Evolutionary conservation across 495 filamentous ascomycete genomes (phyloP), one percentile per base, ranked within the genome.

Genomic region (Diplogelasinospora grovesii): DNA sequence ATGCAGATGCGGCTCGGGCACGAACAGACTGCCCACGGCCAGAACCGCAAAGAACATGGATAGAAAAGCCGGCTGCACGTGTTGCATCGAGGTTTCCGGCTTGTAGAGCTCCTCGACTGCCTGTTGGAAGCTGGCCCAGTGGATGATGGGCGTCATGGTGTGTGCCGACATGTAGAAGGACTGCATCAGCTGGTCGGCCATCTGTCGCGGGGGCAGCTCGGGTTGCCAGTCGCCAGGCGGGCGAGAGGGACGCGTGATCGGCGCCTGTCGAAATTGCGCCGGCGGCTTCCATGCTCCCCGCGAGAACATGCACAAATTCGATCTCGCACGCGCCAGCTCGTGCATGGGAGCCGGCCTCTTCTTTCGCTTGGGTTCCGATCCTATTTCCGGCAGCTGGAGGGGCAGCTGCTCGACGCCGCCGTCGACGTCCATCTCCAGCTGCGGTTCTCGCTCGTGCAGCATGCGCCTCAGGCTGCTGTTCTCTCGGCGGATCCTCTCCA

Each of bases 41-140:
- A 97, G 74, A 1, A 93, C 79, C 8, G 81, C 82, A 55, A 88
- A 95, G 45, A 97, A 76, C 25, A 93, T 68, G 8, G 88, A 82
- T 32, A 79, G 73, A 83, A 90, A 96, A 38, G 82, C 77, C 23
- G 77, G 75, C 7, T 79, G 70, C n/a, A 79, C 73, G 7, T 74
- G 75, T 31, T 75, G 66, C 25, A 90, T 65, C 29, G 74, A 69
- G n/a, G n/a, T n/a, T 10, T 81, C 81, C 18, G 69, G 61, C 30
- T 72, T 78, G 60, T 96, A 96, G 14, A 90, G 68, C 13, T 74
- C 66, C 23, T 94, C 86, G 49, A 89, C 86, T 36, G 87, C 76
- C 36, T 75, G 65, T 38, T 77, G 66, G 53, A 98, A 94, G 6
- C 73, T 81, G 4, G 85, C 83, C 92, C 89, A 97, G 61, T 97